These are phyloP conservation scores for Gamarada debralockiae DNA, from an alignment of 495 filamentous ascomycete genomes.

Conservation along the genomic window DNA sequence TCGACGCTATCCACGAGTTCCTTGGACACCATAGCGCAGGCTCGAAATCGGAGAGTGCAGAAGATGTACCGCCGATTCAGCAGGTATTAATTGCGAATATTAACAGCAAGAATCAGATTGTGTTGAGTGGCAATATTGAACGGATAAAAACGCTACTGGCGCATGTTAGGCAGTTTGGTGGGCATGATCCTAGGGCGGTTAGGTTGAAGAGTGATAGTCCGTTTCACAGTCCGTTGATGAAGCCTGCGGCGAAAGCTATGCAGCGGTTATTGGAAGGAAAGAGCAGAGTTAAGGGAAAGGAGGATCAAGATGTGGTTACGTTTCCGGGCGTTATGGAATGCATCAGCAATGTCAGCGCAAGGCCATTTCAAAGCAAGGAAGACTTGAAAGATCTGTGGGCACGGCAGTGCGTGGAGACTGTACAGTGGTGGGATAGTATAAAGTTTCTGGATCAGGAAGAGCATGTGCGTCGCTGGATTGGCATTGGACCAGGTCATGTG, in stretches of 20 bases:
- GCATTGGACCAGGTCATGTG: conserved; percentile 92
- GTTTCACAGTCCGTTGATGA: conserved; percentile 93
- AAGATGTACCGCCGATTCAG: conserved; percentile 67
- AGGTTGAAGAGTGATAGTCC: conserved; percentile 84
- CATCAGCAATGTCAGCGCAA: conserved; percentile 79
- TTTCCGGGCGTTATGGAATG: conserved; percentile 75
- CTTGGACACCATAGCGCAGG: conserved; percentile 62
- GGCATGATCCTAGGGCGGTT: conserved; percentile 89
- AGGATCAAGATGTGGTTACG: conserved; percentile 50
- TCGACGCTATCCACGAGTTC: conserved; percentile 75
- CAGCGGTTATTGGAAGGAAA: conserved; percentile 53
- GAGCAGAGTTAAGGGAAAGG: conserved; percentile 39
- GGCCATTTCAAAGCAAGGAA: conserved; percentile 68
- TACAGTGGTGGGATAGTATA: conserved; percentile 91
- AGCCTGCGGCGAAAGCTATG: conserved; percentile 73
- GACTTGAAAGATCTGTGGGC: conserved; percentile 75
- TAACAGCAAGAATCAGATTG: conserved; percentile 94
- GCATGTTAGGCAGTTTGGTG: conserved; percentile 86
- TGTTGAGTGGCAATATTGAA: conserved; percentile 83
- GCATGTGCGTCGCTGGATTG: conserved; percentile 83
- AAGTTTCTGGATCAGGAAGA: conserved; percentile 83
- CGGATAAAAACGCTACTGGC: conserved; percentile 81
- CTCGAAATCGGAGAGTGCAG: conserved; percentile 59
- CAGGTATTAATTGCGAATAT: conserved; percentile 92
- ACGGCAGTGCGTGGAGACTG: conserved; percentile 78